phyloP scores from a whole-genome alignment of 2,329 filamentous ascomycete genomes.

The Orbilia blumenaviensis region DNA sequence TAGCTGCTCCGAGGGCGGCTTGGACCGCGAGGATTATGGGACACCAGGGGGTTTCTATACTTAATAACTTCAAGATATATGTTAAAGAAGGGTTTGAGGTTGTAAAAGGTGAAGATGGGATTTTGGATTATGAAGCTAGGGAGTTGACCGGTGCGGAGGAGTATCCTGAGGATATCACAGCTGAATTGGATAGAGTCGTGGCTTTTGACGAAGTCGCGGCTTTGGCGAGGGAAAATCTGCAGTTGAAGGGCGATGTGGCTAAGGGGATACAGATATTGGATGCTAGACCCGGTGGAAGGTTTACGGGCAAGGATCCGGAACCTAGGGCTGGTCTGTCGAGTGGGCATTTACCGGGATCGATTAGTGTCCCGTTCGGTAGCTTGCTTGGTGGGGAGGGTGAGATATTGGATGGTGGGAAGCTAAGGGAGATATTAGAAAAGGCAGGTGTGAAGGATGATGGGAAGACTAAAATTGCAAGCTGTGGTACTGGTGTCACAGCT shows the following conservation, averaged over 20 bases:
- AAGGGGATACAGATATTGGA: constrained; percentile 89
- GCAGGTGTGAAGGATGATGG: constrained; percentile 80
- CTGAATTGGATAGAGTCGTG: constrained; percentile 73
- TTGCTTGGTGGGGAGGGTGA: constrained; percentile 86
- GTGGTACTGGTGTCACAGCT: constrained; percentile 93
- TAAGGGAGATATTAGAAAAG: constrained; percentile 78
- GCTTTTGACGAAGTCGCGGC: constrained; percentile 84
- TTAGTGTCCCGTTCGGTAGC: constrained; percentile 80
- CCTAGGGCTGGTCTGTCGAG: constrained; percentile 80
- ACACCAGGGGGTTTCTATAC: constrained; percentile 83
- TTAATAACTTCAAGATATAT: constrained; percentile 98
- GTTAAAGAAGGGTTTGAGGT: constrained; percentile 74
- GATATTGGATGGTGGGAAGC: constrained; percentile 75
- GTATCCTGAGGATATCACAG: constrained; percentile 64
- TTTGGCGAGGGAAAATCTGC: constrained; percentile 75
- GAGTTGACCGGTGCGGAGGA: constrained; percentile 60
- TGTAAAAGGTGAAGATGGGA: constrained; percentile 74
- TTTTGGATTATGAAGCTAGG: constrained; percentile 43
- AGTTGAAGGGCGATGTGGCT: constrained; percentile 68
- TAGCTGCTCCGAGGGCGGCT: constrained; percentile 89
- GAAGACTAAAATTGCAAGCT: constrained; percentile 81
- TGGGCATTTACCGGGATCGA: constrained; percentile 89
- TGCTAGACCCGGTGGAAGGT: constrained; percentile 81
- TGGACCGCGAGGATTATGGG: constrained; percentile 95
- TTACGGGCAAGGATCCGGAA: constrained; percentile 83